Percentiles rank a stretch among this genome's conserved stretches.
These are phyloP conservation scores for Erodium trifolium DNA, from an alignment of 441 rosid genomes.

Conservation along the genomic window DNA sequence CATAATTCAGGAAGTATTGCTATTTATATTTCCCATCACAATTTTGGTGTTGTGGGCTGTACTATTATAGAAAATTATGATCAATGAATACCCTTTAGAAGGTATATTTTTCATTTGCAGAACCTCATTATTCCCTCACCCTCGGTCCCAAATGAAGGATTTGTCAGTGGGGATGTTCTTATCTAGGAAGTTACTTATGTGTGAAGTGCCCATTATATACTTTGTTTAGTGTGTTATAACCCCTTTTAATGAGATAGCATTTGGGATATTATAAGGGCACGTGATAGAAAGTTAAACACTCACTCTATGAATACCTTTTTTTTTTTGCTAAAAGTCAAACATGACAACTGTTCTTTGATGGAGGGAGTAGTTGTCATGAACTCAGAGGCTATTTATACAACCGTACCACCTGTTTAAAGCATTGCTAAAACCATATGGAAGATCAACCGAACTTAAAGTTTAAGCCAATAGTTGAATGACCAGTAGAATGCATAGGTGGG, in stretches of 20 bases:
- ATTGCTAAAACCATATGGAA: background rate
- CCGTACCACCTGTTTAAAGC: background rate
- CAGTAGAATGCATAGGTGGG: background rate
- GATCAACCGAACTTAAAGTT: background rate
- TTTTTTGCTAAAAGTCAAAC: background rate
- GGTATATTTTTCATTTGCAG: background rate
- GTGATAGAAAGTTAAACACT: background rate
- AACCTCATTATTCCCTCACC: background rate
- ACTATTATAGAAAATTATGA: background rate
- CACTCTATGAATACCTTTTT: background rate
- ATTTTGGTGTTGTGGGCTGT: background rate
- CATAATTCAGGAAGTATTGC: background rate
- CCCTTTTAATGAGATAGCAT: background rate
- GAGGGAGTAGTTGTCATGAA: background rate
- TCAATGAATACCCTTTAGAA: constrained; percentile 1
- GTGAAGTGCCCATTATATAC: background rate
- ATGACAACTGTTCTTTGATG: background rate
- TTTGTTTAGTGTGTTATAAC: background rate
- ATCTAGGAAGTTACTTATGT: background rate
- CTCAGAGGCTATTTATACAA: background rate
- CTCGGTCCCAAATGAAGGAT: background rate
- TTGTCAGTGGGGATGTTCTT: background rate
- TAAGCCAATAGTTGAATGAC: background rate
- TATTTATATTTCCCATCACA: background rate
- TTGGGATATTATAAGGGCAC: background rate